These are phyloP conservation scores for Fraxinus paxiana DNA, from an alignment of 305 asterid genomes.

Conservation along the genomic window DNA sequence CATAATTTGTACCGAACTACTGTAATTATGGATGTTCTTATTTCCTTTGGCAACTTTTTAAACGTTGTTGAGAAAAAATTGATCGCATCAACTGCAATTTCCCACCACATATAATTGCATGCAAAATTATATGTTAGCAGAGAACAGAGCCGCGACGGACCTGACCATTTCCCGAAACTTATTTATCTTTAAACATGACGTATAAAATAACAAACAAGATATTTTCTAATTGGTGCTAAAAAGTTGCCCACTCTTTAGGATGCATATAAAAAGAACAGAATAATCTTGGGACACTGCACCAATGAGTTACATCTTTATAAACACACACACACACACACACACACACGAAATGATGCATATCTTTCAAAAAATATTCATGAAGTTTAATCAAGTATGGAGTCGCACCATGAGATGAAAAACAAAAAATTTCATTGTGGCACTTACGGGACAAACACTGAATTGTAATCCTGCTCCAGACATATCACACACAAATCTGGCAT, in stretches of 20 bases:
- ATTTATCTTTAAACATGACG: not conserved
- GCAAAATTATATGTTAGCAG: not conserved
- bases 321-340: no score
- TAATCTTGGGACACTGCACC: not conserved
- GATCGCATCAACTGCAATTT: not conserved
- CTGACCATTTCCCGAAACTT: not conserved
- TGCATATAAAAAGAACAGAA: not conserved
- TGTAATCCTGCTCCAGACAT: slow-evolving; percentile 92
- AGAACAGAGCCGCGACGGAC: not conserved
- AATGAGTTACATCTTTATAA: not conserved
- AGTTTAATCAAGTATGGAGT: not conserved
- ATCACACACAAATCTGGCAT: slow-evolving; percentile 92
- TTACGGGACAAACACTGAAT: slow-evolving; percentile 95
- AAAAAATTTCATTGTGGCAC: slow-evolving; percentile 31
- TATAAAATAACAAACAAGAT: not conserved
- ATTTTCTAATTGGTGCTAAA: not conserved
- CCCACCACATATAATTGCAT: not conserved
- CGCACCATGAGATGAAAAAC: not conserved
- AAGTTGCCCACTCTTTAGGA: not conserved
- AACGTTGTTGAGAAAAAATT: not conserved
- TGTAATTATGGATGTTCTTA: not conserved
- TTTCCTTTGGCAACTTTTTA: not conserved
- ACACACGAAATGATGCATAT: not conserved
- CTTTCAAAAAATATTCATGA: not conserved
- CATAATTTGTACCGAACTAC: not conserved